Evolutionary conservation across 371 early-diverging fungal species (phyloP), one percentile per base, ranked within the genome.

Genomic region (Syncephalastrum sp.): DNA sequence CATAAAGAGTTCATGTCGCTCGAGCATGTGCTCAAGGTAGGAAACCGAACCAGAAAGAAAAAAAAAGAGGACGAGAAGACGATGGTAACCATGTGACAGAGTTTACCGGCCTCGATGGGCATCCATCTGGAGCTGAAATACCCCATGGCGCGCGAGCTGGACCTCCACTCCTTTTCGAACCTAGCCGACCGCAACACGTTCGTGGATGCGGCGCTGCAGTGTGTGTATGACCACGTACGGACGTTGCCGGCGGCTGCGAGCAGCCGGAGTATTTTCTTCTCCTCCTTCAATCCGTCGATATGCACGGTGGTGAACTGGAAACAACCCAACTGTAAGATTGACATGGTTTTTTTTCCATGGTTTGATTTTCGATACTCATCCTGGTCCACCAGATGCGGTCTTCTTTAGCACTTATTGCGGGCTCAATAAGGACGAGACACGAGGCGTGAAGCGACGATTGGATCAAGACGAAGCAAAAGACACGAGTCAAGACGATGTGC

Each of bases 231-330:
- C 55, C 75, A 82, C 53, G 79, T 73, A 1, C 73, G 75, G 67
- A 74, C 69, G 33, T 62, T 73, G 56, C 56, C 70, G 8, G 50
- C 69, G 10, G 64, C 66, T 50, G 69, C 64, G 1, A 57, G 56
- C 19, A 74, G 72, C 38, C 64, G 71, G 15, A 67, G 68, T 51
- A 59, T 78, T 17, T 75, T 97, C 69, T 95, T 95, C 66, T 88
- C 90, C 12, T 92, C 93, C 0, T 91, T 92, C 74, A 93, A 93
- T 67, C 93, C 96, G 14, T 74, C 84, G 15, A 87, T 95, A 6
- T 97, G 98, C 75, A 91, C 91, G 42, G 89, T 93, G 5, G 72
- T 96, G 48, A 97, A 93, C 71, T 96, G 96, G 97, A 97, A 97
- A 71, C 98, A 97, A 65, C 96, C 97, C 38, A 96, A 96, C 69